Evolutionary conservation across 2,329 filamentous ascomycete species (phyloP), one percentile per base, ranked within the genome.

Genomic region (Ustilaginoidea virens): DNA sequence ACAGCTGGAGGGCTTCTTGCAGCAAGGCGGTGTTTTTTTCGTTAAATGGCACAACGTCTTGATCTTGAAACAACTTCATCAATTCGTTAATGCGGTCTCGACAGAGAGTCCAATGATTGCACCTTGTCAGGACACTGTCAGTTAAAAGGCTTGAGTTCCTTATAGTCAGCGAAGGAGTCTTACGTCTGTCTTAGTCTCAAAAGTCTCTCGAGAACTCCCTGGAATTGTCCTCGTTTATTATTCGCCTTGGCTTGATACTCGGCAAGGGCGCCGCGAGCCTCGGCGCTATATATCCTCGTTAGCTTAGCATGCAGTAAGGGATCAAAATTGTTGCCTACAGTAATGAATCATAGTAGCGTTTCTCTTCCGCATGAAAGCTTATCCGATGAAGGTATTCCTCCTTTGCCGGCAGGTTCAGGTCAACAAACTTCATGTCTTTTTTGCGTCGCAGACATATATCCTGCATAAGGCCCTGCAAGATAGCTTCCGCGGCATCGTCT

Each of bases 361-460:
- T 64, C 48, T 92, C 85, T 20, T 85, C 73, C 0, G 69, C 52
- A 24, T 74, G 66, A 42, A 92, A 83, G 7, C 73, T 62, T 39
- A 92, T 71, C 7, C 70, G 69, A 42, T 90, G 75, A 5, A 90
- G 61, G 39, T 78, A 85, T 45, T 87, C 82, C 1, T 73, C 76
- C 43, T 92, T 73, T 10, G 73, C 61, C 0, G 85, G 83, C 7
- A 92, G 61, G 36, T 74, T 78, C 13, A 92, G 58, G 39, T 92
- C 81, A 29, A 93, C 69, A 44, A 92, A 92, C 5, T 66, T 66
- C 83, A 93, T 92, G 32, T 87, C 76, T 48, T 93, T 93, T 50
- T 74, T 78, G 21, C 85, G 71, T 21, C 85, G 70, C 14, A 93
- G 61, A 42, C 80, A 90, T 26, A 92, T 66, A 12, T 79, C 74